These are phyloP conservation scores for Saccharum hybrid DNA, from an alignment of 202 grass and related monocot species.

Conservation along the genomic window DNA sequence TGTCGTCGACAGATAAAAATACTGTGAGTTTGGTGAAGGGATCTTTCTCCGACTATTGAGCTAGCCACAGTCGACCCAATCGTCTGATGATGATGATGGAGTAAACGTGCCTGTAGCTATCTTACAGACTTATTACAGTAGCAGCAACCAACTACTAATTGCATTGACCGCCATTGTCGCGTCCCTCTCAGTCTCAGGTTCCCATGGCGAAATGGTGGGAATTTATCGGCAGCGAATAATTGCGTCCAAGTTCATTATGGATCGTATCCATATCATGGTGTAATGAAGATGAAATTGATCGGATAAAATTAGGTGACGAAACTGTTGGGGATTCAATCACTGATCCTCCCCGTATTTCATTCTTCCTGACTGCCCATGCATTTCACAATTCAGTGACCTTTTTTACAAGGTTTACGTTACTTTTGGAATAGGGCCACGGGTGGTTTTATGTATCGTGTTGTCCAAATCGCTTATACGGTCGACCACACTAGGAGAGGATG, in stretches of 20 bases:
- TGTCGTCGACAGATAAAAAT: no score
- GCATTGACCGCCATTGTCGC: background rate
- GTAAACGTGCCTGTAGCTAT: conserved; percentile 30
- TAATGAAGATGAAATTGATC: background rate
- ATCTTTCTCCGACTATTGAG: background rate
- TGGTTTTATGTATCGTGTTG: no score
- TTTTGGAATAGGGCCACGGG: no score
- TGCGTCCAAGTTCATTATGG: background rate
- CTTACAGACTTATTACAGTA: background rate
- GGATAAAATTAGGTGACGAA: no score
- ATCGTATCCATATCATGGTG: background rate
- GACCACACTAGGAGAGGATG: no score
- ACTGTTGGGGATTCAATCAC: no score
- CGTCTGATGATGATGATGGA: background rate
- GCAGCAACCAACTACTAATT: background rate
- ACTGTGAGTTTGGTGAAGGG: no score
- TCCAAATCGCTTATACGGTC: no score
- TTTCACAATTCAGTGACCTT: no score
- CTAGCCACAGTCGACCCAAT: background rate
- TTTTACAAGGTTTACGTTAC: no score
- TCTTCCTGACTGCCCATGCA: background rate
- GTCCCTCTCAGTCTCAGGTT: conserved; percentile 33
- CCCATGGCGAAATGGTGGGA: background rate
- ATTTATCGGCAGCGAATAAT: background rate
- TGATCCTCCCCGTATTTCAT: background rate